Conservation (phyloP, 176 grass and related monocot genomes). For the Miscanthus lutarioriparius region DNA sequence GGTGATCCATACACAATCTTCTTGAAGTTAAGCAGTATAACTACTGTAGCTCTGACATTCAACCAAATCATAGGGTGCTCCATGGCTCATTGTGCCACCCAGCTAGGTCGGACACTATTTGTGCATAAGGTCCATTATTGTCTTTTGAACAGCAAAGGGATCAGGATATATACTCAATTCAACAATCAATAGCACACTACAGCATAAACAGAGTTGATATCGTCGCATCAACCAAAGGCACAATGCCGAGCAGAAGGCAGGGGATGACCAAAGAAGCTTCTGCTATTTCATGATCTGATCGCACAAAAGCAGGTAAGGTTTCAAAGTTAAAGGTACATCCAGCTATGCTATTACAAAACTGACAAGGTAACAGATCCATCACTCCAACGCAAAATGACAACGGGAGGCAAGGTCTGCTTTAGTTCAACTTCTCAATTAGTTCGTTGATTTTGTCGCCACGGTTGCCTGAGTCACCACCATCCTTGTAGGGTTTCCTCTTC, state of each 20-base stretch:
- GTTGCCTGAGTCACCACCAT: conserved; percentile 66
- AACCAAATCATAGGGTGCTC: neutral
- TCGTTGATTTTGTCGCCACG: conserved; percentile 70
- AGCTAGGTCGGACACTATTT: neutral
- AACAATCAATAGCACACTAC: neutral
- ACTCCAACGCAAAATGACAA: neutral
- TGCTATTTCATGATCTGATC: conserved; percentile 34
- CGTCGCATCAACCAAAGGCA: neutral
- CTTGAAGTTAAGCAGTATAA: neutral
- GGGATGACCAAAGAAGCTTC: neutral
- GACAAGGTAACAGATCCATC: conserved; percentile 20
- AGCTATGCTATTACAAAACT: conserved; percentile 48
- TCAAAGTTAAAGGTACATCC: conserved; percentile 24
- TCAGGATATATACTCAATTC: neutral
- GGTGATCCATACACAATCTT: neutral
- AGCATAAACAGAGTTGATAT: neutral
- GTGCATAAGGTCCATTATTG: neutral
- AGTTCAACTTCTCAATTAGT: conserved; percentile 72
- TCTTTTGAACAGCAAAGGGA: neutral
- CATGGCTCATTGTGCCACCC: neutral
- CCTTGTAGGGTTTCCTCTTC: conserved; percentile 70
- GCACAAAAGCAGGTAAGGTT: neutral
- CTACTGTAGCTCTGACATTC: neutral
- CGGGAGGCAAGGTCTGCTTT: neutral
- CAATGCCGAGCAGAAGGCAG: neutral